phyloP scores from a whole-genome alignment of 164 flowering plant genomes.

The Piper longum region DNA sequence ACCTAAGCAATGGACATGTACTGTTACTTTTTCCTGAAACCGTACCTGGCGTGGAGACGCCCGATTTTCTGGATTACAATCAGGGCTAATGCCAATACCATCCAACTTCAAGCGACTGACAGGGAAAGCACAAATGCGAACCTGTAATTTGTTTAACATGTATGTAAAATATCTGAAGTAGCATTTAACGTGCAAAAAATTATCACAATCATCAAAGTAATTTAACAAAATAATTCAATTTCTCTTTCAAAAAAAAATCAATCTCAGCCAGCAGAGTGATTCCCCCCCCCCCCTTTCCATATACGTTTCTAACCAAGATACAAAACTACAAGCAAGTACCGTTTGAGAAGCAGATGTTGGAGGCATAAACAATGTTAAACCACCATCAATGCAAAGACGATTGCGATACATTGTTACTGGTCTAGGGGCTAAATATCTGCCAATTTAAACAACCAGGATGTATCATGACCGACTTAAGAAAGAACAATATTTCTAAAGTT shows the following conservation, averaged over 20 bases:
- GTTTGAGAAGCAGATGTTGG: constrained; percentile 86
- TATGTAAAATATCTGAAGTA: too few relatives aligned
- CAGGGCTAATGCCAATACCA: constrained; percentile 92
- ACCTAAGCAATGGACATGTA: neutral
- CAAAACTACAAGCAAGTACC: constrained; percentile 21
- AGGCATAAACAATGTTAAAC: constrained; percentile 92
- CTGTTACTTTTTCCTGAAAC: neutral
- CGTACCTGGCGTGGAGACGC: constrained; percentile 76
- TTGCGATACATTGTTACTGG: constrained; percentile 84
- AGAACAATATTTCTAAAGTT: too few relatives aligned
- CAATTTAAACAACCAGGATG: neutral
- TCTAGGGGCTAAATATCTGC: constrained; percentile 84
- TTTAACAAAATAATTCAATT: too few relatives aligned
- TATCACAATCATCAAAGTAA: too few relatives aligned
- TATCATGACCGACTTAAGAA: neutral
- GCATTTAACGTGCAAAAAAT: too few relatives aligned
- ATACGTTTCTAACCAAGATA: neutral
- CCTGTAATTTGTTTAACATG: constrained; percentile 19
- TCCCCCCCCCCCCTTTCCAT: neutral
- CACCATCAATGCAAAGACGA: constrained; percentile 84
- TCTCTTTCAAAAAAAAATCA: too few relatives aligned
- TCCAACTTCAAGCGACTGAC: constrained; percentile 54
- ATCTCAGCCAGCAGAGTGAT: too few relatives aligned
- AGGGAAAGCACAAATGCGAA: constrained; percentile 91
- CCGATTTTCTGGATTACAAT: constrained; percentile 77